Conservation (phyloP, 345 rosid genomes). For the Gossypium rotundifolium region DNA sequence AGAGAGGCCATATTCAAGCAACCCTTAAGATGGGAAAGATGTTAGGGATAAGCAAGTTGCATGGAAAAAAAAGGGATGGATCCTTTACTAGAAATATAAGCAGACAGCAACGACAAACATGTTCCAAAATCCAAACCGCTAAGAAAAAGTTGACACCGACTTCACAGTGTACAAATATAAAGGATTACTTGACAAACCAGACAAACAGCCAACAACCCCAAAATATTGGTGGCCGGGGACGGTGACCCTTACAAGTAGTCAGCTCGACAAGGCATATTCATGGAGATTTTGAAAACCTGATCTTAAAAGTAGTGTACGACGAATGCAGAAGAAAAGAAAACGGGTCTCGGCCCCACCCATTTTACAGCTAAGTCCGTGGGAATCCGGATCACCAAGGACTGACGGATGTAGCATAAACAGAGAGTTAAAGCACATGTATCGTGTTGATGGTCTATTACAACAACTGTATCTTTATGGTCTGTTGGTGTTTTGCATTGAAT, state of each 20-base stretch:
- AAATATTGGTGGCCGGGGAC: not conserved
- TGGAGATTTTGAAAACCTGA: not conserved
- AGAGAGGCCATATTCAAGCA: too few relatives aligned
- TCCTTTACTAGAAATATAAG: not conserved
- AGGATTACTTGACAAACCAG: not conserved
- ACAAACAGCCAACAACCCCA: not conserved
- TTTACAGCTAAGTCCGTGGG: not conserved
- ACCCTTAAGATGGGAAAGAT: too few relatives aligned
- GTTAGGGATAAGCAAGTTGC: too few relatives aligned
- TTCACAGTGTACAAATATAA: not conserved
- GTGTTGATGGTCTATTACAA: not conserved
- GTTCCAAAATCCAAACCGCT: not conserved
- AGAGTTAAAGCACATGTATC: not conserved
- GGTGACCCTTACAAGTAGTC: slow-evolving; percentile 4
- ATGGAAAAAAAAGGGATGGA: too few relatives aligned
- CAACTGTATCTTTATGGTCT: not conserved
- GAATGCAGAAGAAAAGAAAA: not conserved
- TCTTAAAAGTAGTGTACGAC: not conserved
- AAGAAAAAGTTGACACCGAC: not conserved
- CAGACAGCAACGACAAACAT: not conserved
- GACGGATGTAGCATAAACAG: slow-evolving; percentile 2
- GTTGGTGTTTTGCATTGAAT: not conserved
- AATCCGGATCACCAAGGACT: not conserved
- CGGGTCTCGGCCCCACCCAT: not conserved
- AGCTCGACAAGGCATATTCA: not conserved